Conservation (phyloP, 2,329 filamentous ascomycete species). For the Monosporascus sp. region DNA sequence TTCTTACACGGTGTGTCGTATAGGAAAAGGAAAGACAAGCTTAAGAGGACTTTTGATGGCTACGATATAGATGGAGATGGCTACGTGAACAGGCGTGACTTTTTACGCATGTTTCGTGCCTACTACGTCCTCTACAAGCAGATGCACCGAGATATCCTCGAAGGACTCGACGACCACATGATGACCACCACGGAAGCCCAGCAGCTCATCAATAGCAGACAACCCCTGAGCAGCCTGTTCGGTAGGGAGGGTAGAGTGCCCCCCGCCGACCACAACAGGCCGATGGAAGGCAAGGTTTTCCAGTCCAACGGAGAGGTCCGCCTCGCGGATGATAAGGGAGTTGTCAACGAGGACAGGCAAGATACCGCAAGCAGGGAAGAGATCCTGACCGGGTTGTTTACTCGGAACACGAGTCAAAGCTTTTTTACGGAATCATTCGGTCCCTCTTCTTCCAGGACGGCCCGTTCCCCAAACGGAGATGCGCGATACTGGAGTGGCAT, state of each 20-base stretch:
- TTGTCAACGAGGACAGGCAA: conserved; percentile 54
- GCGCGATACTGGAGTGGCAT: conserved; percentile 25
- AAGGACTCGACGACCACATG: conserved; percentile 72
- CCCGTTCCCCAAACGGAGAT: conserved; percentile 20
- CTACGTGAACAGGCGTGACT: conserved; percentile 79
- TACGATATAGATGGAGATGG: conserved; percentile 91
- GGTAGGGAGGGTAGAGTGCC: conserved; percentile 68
- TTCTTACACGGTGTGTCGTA: conserved; percentile 80
- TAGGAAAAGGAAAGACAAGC: conserved; percentile 61
- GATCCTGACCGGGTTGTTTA: conserved; percentile 52
- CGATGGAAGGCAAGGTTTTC: conserved; percentile 62
- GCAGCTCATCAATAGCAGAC: conserved; percentile 69
- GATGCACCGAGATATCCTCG: conserved; percentile 78
- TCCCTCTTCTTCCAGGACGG: conserved; percentile 17
- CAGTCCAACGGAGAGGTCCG: conserved; percentile 60
- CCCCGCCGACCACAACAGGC: conserved; percentile 53
- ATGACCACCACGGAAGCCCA: conserved; percentile 71
- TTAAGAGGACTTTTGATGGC: conserved; percentile 73
- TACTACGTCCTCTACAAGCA: conserved; percentile 90
- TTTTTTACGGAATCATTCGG: conserved; percentile 29
- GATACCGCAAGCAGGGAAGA: conserved; percentile 59
- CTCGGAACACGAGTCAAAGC: conserved; percentile 24
- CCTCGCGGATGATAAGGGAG: conserved; percentile 53
- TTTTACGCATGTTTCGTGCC: conserved; percentile 84
- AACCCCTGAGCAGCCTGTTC: conserved; percentile 70